Percentiles rank a stretch among this genome's conserved stretches.
Conservation (phyloP, 2,329 filamentous ascomycete genomes). For the Acarospora socialis region DNA sequence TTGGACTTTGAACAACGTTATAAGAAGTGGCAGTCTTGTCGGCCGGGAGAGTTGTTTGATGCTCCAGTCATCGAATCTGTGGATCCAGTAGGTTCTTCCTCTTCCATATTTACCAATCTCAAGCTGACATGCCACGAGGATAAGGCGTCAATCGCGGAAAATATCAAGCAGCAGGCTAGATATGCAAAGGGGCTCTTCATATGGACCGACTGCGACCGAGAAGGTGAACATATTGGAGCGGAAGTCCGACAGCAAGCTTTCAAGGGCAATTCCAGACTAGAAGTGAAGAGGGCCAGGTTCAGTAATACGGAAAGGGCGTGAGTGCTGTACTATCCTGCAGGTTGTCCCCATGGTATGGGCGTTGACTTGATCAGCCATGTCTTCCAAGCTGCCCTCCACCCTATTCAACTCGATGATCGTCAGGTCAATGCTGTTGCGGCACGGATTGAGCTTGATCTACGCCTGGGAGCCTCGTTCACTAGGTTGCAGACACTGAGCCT, state of each 20-base stretch:
- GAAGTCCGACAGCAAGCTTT: conserved; percentile 75
- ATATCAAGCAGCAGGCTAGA: conserved; percentile 67
- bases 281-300: conserved; percentile 77
- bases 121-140: conserved; percentile 37
- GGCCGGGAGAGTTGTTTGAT: conserved; percentile 65
- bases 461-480: conserved; percentile 87
- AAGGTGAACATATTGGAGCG: conserved; percentile 89
- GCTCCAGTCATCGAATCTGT: conserved; percentile 59
- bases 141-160: conserved; percentile 66
- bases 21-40: conserved; percentile 67
- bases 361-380: conserved; percentile 52
- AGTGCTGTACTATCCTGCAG: conserved; percentile 22
- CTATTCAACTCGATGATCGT: conserved; percentile 64
- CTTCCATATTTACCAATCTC: neutral
- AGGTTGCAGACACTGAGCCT: conserved; percentile 70
- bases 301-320: conserved; percentile 90
- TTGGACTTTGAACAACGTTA: conserved; percentile 62
- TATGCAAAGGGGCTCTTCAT: conserved; percentile 69
- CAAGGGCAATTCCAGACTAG: conserved; percentile 56
- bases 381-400: conserved; percentile 62
- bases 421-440: conserved; percentile 80
- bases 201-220: conserved; percentile 97
- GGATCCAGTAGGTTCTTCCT: conserved; percentile 39
- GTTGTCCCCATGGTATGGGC: neutral
- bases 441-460: conserved; percentile 80